phyloP scores from a whole-genome alignment of 2,329 filamentous ascomycete species.

The Stagonosporopsis rhizophila region DNA sequence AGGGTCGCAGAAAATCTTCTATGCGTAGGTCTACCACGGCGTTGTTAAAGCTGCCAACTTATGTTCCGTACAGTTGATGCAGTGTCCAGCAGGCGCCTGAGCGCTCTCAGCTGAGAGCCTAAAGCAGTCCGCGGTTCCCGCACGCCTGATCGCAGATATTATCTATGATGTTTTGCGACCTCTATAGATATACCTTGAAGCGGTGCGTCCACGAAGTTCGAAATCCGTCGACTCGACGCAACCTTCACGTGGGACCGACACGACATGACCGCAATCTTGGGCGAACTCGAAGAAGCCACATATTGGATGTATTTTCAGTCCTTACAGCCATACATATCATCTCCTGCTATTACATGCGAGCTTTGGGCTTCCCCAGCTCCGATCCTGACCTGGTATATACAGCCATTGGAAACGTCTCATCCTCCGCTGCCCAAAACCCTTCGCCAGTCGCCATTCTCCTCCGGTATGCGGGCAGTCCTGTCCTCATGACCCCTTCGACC shows the following conservation, averaged over 20 bases:
- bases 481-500: constrained; percentile 28
- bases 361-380: not conserved
- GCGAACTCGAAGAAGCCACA: no score
- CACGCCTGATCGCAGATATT: not conserved
- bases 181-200: not conserved
- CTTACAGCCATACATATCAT: no score
- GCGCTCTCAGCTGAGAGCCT: not conserved
- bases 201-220: not conserved
- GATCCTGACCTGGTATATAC: constrained; percentile 21
- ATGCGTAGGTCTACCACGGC: not conserved
- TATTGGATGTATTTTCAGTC: not conserved
- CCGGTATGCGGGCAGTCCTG: constrained; percentile 18
- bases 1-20: constrained; percentile 35
- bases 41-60: not conserved
- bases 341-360: not conserved
- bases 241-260: no score
- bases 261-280: no score
- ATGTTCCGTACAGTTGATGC: not conserved
- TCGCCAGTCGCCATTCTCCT: constrained; percentile 29
- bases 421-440: constrained; percentile 35
- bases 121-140: not conserved
- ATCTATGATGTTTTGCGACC: not conserved
- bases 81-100: not conserved
- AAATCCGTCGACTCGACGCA: not conserved
- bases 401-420: constrained; percentile 40